Conservation (phyloP, 2,329 filamentous ascomycete genomes). For the Ramularia endophylla region DNA sequence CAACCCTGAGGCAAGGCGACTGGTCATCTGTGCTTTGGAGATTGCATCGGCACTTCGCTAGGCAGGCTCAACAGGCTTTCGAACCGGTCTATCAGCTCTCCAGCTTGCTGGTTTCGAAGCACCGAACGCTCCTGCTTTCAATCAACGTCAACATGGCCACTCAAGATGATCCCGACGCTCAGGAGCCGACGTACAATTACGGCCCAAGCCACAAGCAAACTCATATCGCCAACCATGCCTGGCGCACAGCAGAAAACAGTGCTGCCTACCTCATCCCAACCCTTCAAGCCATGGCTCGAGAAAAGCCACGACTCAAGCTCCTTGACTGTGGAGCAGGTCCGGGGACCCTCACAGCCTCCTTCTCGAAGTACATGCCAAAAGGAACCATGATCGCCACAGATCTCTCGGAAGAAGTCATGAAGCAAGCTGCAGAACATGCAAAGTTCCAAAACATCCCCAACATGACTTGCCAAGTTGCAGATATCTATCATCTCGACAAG, state of each 20-base stretch:
- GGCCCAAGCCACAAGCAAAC: slow-evolving; percentile 37
- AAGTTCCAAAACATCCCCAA: slow-evolving; percentile 33
- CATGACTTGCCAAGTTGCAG: slow-evolving; percentile 34
- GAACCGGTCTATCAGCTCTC: too few species aligned
- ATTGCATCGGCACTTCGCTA: too few species aligned
- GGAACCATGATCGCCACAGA: slow-evolving; percentile 42
- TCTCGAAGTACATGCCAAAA: slow-evolving; percentile 39
- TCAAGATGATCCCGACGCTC: too few species aligned
- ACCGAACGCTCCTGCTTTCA: too few species aligned
- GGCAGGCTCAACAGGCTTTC: too few species aligned
- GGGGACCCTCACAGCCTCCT: slow-evolving; percentile 43
- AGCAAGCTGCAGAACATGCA: slow-evolving; percentile 35
- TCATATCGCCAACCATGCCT: slow-evolving; percentile 39
- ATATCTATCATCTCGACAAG: slow-evolving; percentile 26
- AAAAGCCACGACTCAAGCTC: slow-evolving; percentile 30
- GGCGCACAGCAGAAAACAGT: slow-evolving; percentile 42
- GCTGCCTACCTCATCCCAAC: slow-evolving; percentile 30
- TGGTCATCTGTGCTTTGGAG: too few species aligned
- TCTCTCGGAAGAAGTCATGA: slow-evolving; percentile 38
- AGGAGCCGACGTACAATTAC: slow-evolving; percentile 22
- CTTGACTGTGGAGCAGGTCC: slow-evolving; percentile 46
- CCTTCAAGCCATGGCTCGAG: slow-evolving; percentile 18
- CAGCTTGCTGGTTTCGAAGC: too few species aligned
- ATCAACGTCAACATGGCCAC: too few species aligned
- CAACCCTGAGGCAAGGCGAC: too few species aligned